Conservation (phyloP, 495 filamentous ascomycete genomes). For the Penicillium atrosanguineum region DNA sequence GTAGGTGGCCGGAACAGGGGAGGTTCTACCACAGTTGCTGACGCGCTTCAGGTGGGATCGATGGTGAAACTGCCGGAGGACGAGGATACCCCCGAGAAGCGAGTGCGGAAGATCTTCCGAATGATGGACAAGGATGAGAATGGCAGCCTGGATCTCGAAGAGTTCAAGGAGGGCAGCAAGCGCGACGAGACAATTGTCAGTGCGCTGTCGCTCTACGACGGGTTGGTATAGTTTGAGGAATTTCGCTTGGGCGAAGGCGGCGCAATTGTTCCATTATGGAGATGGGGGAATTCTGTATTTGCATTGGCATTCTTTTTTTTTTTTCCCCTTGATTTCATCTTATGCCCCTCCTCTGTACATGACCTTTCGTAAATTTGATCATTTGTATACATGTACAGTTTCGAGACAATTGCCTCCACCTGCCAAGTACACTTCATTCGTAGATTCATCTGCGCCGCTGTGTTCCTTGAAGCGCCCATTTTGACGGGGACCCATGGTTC, state of each 20-base stretch:
- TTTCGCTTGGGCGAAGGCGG: constrained; percentile 27
- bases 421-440: neutral
- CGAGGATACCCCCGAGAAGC: constrained; percentile 98
- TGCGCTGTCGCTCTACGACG: constrained; percentile 93
- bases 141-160: constrained; percentile 84
- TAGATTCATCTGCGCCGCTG: neutral
- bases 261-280: constrained; percentile 15
- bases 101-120: constrained; percentile 95
- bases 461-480: too few relatives aligned
- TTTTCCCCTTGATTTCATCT: neutral
- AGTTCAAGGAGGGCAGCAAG: constrained; percentile 99
- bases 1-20: constrained; percentile 44
- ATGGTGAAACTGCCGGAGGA: constrained; percentile 99
- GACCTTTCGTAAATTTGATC: neutral
- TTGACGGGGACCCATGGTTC: too few relatives aligned
- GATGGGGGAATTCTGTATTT: constrained; percentile 9
- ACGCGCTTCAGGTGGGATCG: constrained; percentile 72
- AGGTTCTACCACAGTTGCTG: neutral
- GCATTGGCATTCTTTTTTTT: neutral
- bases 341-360: neutral
- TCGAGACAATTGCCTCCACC: neutral
- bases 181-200: constrained; percentile 99
- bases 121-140: constrained; percentile 99
- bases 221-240: constrained; percentile 63
- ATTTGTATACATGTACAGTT: too few relatives aligned